A percentile compares a stretch with the other conserved stretches of the same genome.
Conservation (phyloP, 2,329 filamentous ascomycete genomes). For the Cladophialophora exuberans region DNA sequence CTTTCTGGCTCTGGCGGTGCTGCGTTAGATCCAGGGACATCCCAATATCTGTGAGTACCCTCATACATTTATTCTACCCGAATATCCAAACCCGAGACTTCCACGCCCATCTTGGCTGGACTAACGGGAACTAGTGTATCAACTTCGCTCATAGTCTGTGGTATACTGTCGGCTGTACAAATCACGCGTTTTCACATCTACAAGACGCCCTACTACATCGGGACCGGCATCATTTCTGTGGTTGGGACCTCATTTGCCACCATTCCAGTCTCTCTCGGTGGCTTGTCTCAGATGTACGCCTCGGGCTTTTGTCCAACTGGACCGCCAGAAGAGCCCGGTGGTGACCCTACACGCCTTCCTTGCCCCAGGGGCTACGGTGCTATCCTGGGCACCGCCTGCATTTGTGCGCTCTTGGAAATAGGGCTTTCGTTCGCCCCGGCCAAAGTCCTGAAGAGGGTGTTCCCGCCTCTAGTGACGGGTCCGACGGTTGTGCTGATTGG, state of each 20-base stretch:
- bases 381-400: slow-evolving; percentile 58
- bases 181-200: slow-evolving; percentile 68
- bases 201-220: slow-evolving; percentile 64
- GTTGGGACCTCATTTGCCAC: slow-evolving; percentile 70
- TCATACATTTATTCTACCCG: too few relatives aligned
- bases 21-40: slow-evolving; percentile 57
- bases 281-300: slow-evolving; percentile 64
- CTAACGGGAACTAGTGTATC: too few relatives aligned
- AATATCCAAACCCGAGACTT: too few relatives aligned
- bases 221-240: slow-evolving; percentile 68
- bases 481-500: slow-evolving; percentile 70
- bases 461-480: slow-evolving; percentile 70
- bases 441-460: slow-evolving; percentile 61
- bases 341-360: slow-evolving; percentile 59
- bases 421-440: slow-evolving; percentile 67
- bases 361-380: slow-evolving; percentile 70
- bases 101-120: too few relatives aligned
- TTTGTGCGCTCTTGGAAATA: slow-evolving; percentile 61
- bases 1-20: slow-evolving; percentile 60
- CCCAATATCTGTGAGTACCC: slow-evolving; percentile 68
- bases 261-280: slow-evolving; percentile 66
- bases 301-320: slow-evolving; percentile 63
- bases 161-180: slow-evolving; percentile 66
- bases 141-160: slow-evolving; percentile 68
- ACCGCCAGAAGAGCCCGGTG: slow-evolving; percentile 37